phyloP scores from a whole-genome alignment of 768 basidiomycete species.

The Baorangia bicolor region DNA sequence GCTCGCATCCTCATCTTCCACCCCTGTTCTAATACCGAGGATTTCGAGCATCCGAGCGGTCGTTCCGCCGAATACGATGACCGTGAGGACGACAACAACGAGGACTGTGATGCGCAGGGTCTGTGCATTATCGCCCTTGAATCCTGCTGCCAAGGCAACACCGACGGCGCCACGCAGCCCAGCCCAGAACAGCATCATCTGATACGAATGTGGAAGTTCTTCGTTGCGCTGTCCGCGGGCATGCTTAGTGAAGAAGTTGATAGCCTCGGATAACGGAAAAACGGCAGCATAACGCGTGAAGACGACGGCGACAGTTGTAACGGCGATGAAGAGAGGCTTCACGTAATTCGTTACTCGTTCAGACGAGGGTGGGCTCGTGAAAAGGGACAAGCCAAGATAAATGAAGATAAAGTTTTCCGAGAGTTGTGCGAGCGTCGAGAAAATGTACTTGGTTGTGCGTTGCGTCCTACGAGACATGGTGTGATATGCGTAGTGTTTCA shows the following conservation, averaged over 20 bases:
- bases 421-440: constrained; percentile 89
- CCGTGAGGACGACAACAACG: constrained; percentile 92
- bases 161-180: constrained; percentile 96
- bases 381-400: constrained; percentile 95
- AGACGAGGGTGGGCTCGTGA: constrained; percentile 80
- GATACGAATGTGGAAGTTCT: constrained; percentile 95
- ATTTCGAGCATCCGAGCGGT: constrained; percentile 96
- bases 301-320: constrained; percentile 88
- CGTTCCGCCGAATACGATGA: constrained; percentile 95
- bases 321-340: constrained; percentile 92
- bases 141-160: constrained; percentile 94
- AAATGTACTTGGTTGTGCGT: constrained; percentile 92
- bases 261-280: constrained; percentile 90
- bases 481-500: constrained; percentile 99
- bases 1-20: constrained; percentile 85
- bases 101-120: constrained; percentile 92
- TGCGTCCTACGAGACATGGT: constrained; percentile 97
- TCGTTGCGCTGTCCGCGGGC: constrained; percentile 83
- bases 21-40: constrained; percentile 91
- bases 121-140: constrained; percentile 90
- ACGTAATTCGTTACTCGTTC: constrained; percentile 81
- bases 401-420: constrained; percentile 99
- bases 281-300: constrained; percentile 96
- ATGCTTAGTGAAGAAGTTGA: constrained; percentile 90
- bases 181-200: constrained; percentile 99